phyloP scores from a whole-genome alignment of 495 filamentous ascomycete genomes.

The Penicillium paradoxum region DNA sequence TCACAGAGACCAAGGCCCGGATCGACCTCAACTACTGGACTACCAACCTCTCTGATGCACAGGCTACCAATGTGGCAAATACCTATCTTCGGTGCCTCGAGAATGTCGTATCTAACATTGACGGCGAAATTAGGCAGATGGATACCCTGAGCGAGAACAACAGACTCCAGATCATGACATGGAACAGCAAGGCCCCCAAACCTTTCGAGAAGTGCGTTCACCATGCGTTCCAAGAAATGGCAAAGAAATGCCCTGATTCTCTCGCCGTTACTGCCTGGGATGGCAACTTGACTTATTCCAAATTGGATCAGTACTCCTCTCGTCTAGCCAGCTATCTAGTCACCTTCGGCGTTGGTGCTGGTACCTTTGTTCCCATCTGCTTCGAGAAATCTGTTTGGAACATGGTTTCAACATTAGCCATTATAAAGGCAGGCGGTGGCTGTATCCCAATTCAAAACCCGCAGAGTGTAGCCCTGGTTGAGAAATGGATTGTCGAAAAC shows the following conservation, averaged over 20 bases:
- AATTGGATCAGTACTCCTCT: conserved; percentile 44
- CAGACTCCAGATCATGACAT: conserved; percentile 34
- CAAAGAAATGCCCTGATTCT: conserved; percentile 28
- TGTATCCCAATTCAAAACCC: conserved; percentile 36
- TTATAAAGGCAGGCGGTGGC: conserved; percentile 42
- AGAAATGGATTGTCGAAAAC: conserved; percentile 38
- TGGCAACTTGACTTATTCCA: conserved; percentile 44
- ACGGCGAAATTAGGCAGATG: conserved; percentile 32
- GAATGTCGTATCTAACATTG: conserved; percentile 35
- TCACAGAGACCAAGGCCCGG: conserved; percentile 36
- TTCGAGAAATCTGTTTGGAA: conserved; percentile 41
- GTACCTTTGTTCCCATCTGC: conserved; percentile 33
- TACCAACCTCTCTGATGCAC: conserved; percentile 39
- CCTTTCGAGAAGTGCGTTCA: conserved; percentile 38
- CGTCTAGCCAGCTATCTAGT: conserved; percentile 41
- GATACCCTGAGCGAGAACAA: conserved; percentile 35
- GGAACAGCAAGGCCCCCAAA: conserved; percentile 41
- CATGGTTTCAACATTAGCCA: conserved; percentile 35
- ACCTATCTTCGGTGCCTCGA: conserved; percentile 43
- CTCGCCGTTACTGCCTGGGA: conserved; percentile 47
- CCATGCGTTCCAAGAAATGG: conserved; percentile 39
- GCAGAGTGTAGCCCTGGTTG: conserved; percentile 22
- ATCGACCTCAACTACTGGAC: conserved; percentile 58
- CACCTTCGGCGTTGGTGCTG: conserved; percentile 35
- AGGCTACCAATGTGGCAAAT: conserved; percentile 48